Evolutionary conservation across 345 rosid genomes (phyloP), one percentile per base, ranked within the genome.

Genomic region (Lepidium sativum): DNA sequence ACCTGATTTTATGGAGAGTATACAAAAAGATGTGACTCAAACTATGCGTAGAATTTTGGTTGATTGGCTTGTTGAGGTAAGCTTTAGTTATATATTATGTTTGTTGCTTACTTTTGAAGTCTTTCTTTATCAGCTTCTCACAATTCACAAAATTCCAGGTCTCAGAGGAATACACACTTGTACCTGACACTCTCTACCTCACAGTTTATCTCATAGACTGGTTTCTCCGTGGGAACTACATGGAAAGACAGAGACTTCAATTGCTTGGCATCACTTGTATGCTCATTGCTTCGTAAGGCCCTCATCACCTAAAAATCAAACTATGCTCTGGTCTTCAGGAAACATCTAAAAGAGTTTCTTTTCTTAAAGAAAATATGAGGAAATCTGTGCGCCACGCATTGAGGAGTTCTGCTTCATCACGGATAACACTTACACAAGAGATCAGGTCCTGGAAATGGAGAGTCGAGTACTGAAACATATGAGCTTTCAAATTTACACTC

Each of bases 31-130:
- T 62, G 81, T 94, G 48, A 86, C 92, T 66, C 84, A 81, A 45
- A 81, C 80, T 69, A 94, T 94, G 99, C 73, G 97, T 2, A 95
- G 87, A 39, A 90, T 94, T 67, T 65, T 94, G 25, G 81, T 94
- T 63, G 95, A 94, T 77, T 94, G 99, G 99, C 97, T 94, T 78
- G 95, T 94, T 18, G 99, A 94, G 97, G 99, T 90, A 67, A 59
- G 76, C 13, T 8, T 27, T 12, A 37, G 38, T 54, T 45, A 18
- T 45, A 18, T 9, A 11, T 1, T 55, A 11, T 45, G n/a, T 35
- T 60, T 17, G 16, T 31, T 44, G 17, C 9, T 58, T 29, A 13
- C 10, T 40, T 29, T 4, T 10, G 3, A 25, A 40, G 49, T 37
- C 21, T 60, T 6, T 20, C 2, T 32, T 10, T 13, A 41, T 58